Evolutionary conservation across 2,329 filamentous ascomycete genomes (phyloP).

Genomic region (Bretziella fagacearum): DNA sequence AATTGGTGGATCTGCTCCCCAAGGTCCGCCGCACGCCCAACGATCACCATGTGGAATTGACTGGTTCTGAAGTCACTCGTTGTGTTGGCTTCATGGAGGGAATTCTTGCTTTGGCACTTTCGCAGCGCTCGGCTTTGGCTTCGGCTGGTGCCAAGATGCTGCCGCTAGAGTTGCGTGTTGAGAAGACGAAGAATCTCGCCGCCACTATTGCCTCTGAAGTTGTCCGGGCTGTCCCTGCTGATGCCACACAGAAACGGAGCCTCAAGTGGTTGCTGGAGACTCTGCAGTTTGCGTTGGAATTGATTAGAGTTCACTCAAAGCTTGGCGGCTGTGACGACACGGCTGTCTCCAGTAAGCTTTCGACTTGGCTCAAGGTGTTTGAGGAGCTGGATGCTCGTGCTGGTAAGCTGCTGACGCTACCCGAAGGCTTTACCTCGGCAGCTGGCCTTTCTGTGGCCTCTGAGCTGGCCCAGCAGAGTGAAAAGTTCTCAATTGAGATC

Average conservation of each 20-base stretch:
- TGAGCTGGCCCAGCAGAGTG: constrained; percentile 24
- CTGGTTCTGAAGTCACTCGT: constrained; percentile 57
- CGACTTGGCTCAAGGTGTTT: constrained; percentile 34
- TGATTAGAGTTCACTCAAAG: constrained; percentile 50
- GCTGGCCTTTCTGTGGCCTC: constrained; percentile 21
- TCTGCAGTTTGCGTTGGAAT: constrained; percentile 41
- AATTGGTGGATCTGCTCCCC: constrained; percentile 56
- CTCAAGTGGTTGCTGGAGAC: constrained; percentile 51
- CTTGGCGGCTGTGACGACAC: constrained; percentile 38
- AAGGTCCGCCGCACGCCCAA: constrained; percentile 47
- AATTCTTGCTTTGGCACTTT: constrained; percentile 48
- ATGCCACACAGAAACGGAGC: neutral
- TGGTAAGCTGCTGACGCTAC: constrained; percentile 30
- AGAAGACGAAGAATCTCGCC: constrained; percentile 4
- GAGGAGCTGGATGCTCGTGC: constrained; percentile 27
- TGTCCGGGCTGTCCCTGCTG: neutral
- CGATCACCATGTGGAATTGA: constrained; percentile 73
- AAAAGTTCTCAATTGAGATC: constrained; percentile 27
- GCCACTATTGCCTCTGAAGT: neutral
- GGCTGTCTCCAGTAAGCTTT: constrained; percentile 28
- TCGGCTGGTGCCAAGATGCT: constrained; percentile 13
- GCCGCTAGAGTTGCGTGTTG: constrained; percentile 1
- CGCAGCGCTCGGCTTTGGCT: constrained; percentile 35
- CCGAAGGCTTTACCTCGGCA: constrained; percentile 31
- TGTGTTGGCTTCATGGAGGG: constrained; percentile 80